Conservation (phyloP, 2,329 filamentous ascomycete species). For the Epichloe bromicola region DNA sequence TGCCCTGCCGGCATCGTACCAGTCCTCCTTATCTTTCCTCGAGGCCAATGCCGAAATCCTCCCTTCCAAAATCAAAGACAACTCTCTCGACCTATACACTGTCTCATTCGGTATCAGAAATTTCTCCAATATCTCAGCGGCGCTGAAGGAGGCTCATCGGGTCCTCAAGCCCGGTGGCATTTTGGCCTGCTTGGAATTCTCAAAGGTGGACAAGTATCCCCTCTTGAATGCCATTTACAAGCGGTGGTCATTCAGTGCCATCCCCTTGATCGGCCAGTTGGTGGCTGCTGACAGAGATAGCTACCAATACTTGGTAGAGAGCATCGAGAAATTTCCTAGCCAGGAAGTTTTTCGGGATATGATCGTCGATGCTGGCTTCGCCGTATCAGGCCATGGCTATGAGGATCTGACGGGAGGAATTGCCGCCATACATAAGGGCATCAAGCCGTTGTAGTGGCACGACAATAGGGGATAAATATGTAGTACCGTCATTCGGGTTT, state of each 20-base stretch:
- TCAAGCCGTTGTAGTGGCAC: slow-evolving; percentile 53
- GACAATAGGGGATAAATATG: neutral
- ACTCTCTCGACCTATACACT: slow-evolving; percentile 85
- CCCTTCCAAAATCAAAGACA: slow-evolving; percentile 44
- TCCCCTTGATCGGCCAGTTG: slow-evolving; percentile 87
- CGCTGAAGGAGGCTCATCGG: slow-evolving; percentile 69
- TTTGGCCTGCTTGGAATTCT: slow-evolving; percentile 94
- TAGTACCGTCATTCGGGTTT: neutral
- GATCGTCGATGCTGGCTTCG: slow-evolving; percentile 75
- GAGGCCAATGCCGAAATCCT: slow-evolving; percentile 83
- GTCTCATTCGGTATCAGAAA: slow-evolving; percentile 97
- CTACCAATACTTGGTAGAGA: slow-evolving; percentile 98
- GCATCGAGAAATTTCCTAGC: slow-evolving; percentile 83
- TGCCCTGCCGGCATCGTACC: slow-evolving; percentile 39
- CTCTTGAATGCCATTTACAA: slow-evolving; percentile 82
- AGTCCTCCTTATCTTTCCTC: slow-evolving; percentile 56
- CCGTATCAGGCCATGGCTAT: slow-evolving; percentile 69
- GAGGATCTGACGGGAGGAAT: slow-evolving; percentile 88
- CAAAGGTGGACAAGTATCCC: slow-evolving; percentile 61
- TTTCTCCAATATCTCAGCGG: slow-evolving; percentile 82
- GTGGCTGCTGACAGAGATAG: slow-evolving; percentile 89
- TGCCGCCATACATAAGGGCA: slow-evolving; percentile 90
- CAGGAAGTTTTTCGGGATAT: slow-evolving; percentile 75
- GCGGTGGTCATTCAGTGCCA: slow-evolving; percentile 88
- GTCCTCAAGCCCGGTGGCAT: slow-evolving; percentile 90